Evolutionary conservation across 257 asterid species (phyloP).

Genomic region (Nicotiana undulata): DNA sequence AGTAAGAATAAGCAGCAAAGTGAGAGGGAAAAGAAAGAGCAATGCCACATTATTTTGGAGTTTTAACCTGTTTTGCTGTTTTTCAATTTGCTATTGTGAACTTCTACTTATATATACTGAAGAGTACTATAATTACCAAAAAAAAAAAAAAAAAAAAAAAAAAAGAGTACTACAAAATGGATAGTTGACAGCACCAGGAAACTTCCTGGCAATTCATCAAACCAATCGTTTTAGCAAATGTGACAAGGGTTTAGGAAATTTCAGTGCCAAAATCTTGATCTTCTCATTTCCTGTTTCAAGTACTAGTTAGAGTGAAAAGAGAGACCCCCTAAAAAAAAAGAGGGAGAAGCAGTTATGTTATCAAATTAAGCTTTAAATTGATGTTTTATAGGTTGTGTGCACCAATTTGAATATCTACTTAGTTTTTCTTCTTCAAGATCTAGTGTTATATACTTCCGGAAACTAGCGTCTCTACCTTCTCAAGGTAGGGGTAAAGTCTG

Average conservation of each 20-base stretch:
- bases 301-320: background rate
- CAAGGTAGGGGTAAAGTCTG: no score
- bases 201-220: background rate
- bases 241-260: background rate
- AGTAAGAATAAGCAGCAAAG: constrained; percentile 6
- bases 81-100: background rate
- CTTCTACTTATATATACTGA: background rate
- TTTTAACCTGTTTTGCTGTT: background rate
- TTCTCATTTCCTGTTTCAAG: background rate
- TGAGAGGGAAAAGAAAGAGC: constrained; percentile 6
- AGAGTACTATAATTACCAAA: background rate
- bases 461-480: no score
- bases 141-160: no score
- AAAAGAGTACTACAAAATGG: background rate
- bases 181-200: background rate
- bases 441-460: no score
- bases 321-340: background rate
- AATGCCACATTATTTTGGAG: constrained; percentile 8
- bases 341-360: background rate
- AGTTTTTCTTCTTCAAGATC: background rate
- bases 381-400: background rate
- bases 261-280: background rate
- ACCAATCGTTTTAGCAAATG: background rate
- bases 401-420: background rate
- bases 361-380: no score